Evolutionary conservation across 2,329 filamentous ascomycete genomes (phyloP).

Genomic region (Claviceps sp.): DNA sequence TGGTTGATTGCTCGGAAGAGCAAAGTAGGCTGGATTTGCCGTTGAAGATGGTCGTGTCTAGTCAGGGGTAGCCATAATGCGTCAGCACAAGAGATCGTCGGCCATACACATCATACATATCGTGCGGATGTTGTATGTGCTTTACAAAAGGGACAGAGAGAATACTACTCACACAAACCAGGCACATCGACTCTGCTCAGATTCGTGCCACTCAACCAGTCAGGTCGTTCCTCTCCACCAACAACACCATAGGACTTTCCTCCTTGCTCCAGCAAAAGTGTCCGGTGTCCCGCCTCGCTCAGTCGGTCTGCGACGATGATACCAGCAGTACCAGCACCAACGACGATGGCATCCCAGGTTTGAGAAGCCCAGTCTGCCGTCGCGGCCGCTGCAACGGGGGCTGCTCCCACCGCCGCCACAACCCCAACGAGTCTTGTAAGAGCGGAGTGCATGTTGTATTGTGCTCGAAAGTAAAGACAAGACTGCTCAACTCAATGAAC

Average conservation of each 20-base stretch:
- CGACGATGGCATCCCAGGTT: slow-evolving; percentile 23
- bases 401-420: background rate
- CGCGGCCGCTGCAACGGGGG: background rate
- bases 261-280: slow-evolving; percentile 37
- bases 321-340: slow-evolving; percentile 38
- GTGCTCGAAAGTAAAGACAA: background rate
- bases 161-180: slow-evolving; percentile 26
- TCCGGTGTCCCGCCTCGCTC: slow-evolving; percentile 37
- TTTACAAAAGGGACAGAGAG: too few species aligned
- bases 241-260: slow-evolving; percentile 35
- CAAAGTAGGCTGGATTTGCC: slow-evolving; percentile 27
- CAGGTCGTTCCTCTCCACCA: slow-evolving; percentile 31
- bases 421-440: background rate
- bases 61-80: slow-evolving; percentile 13
- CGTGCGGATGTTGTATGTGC: too few species aligned
- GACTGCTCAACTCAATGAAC: too few species aligned
- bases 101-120: background rate
- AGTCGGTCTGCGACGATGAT: slow-evolving; percentile 38
- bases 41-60: slow-evolving; percentile 35
- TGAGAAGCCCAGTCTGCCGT: slow-evolving; percentile 7
- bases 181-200: slow-evolving; percentile 40
- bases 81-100: background rate
- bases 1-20: slow-evolving; percentile 22
- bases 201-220: slow-evolving; percentile 32
- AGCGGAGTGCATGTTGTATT: background rate